These are phyloP conservation scores for Ceratocystiopsis sp. DNA, from an alignment of 2,329 filamentous ascomycete species.

Conservation along the genomic window DNA sequence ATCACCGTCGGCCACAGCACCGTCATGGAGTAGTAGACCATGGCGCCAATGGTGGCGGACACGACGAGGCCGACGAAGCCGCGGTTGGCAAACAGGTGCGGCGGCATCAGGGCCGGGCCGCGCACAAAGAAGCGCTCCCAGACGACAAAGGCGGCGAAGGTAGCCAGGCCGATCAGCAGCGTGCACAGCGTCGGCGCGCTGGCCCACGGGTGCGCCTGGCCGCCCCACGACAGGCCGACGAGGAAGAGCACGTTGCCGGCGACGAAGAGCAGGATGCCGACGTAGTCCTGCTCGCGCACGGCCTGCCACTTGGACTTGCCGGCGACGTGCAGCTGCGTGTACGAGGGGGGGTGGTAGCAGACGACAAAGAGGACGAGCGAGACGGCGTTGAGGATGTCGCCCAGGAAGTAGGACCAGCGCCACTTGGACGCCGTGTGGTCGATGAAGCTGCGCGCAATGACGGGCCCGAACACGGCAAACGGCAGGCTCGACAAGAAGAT, in stretches of 20 bases:
- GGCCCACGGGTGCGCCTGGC: constrained; percentile 24
- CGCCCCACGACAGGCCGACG: constrained; percentile 26
- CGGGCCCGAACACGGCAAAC: constrained; percentile 26
- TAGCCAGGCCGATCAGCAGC: constrained; percentile 20
- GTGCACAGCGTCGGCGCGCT: constrained; percentile 20
- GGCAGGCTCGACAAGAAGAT: constrained; percentile 23
- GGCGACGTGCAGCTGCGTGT: constrained; percentile 23
- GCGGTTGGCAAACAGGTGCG: constrained; percentile 23
- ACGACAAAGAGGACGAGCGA: constrained; percentile 23
- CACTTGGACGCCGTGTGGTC: constrained; percentile 24
- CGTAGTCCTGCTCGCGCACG: constrained; percentile 26
- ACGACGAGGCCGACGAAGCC: constrained; percentile 22
- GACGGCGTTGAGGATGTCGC: constrained; percentile 25
- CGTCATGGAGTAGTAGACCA: constrained; percentile 27
- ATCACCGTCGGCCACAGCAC: constrained; percentile 28
- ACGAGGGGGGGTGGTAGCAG: constrained; percentile 30
- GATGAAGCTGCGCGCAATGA: constrained; percentile 28
- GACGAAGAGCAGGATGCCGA: constrained; percentile 26
- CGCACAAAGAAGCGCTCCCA: constrained; percentile 21
- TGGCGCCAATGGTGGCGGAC: constrained; percentile 22
- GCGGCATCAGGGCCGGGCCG: constrained; percentile 24
- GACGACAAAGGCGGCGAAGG: constrained; percentile 19
- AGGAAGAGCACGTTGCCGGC: constrained; percentile 24
- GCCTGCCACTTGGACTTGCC: constrained; percentile 20
- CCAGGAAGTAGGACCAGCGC: constrained; percentile 33